phyloP scores from a whole-genome alignment of 176 grass and related monocot species.

The Cymbopogon citratus region DNA sequence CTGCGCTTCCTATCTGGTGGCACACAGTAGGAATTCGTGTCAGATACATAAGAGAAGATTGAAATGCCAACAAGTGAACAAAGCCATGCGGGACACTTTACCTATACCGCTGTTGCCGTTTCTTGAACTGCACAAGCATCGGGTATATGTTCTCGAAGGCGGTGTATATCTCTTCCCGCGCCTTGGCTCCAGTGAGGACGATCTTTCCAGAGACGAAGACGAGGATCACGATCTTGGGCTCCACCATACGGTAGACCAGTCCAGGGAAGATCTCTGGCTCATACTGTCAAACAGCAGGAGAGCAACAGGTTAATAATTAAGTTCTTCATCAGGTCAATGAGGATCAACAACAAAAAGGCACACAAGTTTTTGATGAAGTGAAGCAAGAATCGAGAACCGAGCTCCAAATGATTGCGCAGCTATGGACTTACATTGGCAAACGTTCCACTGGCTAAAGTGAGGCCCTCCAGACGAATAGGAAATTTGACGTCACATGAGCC shows the following conservation, averaged over 20 bases:
- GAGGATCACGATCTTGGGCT: conserved; percentile 63
- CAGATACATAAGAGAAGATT: neutral
- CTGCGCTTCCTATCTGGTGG: neutral
- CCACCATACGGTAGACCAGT: conserved; percentile 65
- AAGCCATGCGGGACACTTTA: neutral
- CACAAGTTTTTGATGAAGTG: neutral
- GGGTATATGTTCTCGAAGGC: conserved; percentile 82
- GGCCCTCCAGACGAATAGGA: conserved; percentile 70
- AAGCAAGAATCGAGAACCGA: neutral
- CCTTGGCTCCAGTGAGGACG: conserved; percentile 74
- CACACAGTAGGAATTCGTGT: neutral
- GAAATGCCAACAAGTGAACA: neutral
- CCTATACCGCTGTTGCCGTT: conserved; percentile 31
- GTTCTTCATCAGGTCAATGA: neutral
- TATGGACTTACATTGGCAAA: conserved; percentile 62
- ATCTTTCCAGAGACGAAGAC: conserved; percentile 77
- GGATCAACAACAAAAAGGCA: neutral
- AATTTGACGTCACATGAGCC: conserved; percentile 86
- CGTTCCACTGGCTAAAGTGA: conserved; percentile 43
- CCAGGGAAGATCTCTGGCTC: conserved; percentile 76
- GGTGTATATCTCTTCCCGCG: conserved; percentile 37
- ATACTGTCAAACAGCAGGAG: conserved; percentile 37
- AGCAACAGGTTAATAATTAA: conserved; percentile 7
- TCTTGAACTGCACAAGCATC: conserved; percentile 54
- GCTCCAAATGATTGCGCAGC: neutral